Percentiles rank a stretch among this genome's conserved stretches.
phyloP scores from a whole-genome alignment of 768 basidiomycete genomes.

The Serpula lacrymans region DNA sequence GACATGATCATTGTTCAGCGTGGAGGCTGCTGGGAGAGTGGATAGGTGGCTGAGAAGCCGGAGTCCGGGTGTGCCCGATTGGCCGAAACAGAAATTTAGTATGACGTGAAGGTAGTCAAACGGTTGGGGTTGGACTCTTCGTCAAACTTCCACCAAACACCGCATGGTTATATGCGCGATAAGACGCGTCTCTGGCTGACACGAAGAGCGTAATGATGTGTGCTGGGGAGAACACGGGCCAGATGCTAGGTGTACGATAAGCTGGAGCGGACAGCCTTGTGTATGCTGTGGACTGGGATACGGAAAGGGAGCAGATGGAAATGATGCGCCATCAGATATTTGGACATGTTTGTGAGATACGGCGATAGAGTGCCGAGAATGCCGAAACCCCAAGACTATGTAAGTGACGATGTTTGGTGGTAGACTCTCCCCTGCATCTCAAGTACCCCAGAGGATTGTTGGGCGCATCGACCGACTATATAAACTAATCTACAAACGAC shows the following conservation, averaged over 20 bases:
- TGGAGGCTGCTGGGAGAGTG: no score
- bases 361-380: background rate
- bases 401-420: background rate
- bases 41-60: no score
- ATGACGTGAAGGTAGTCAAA: no score
- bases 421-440: slow-evolving; percentile 3
- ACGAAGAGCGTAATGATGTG: background rate
- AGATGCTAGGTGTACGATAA: no score
- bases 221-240: background rate
- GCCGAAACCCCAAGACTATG: slow-evolving; percentile 28
- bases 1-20: no score
- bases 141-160: background rate
- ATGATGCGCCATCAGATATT: background rate
- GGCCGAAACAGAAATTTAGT: no score
- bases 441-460: slow-evolving; percentile 25
- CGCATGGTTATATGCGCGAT: background rate
- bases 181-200: background rate
- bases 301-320: no score
- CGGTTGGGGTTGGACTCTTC: no score
- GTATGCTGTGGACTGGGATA: no score
- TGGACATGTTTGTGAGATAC: background rate
- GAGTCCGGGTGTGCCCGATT: no score
- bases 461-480: slow-evolving; percentile 17
- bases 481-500: slow-evolving; percentile 25
- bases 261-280: no score